Base-by-base conservation (phyloP, 1,284 basidiomycete species). In the Phlebopus sp. region DNA sequence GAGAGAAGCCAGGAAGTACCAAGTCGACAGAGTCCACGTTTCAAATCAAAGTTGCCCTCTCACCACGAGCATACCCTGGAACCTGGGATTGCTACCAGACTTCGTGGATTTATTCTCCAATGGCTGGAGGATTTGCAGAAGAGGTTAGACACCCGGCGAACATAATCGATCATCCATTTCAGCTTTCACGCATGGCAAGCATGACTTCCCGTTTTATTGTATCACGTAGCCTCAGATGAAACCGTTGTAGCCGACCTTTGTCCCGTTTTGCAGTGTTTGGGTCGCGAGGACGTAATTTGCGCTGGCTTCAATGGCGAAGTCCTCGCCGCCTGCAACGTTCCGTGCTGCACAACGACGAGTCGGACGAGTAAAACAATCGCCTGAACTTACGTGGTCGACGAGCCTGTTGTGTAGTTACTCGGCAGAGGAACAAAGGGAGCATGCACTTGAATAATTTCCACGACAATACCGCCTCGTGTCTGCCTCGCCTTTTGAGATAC, bases 391-490 rank as follows among this genome's bases (percentile, higher is more conserved):
- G 50, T 59, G n/a, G 38, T 23, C 4, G 6, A 23, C 21, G 21
- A 6, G n/a, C n/a, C n/a, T 27, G 14, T 21, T 27, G 7, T 11
- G 8, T 41, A 9, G 27, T 32, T 21, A 47, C 44, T 51, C 46
- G 50, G 50, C 41, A 49, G 47, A 35, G 27, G 29, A 32, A 45
- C 47, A 49, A 55, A 63, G 51, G 47, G 47, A 17, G 43, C 42
- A 41, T 32, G 51, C 42, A 19, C 19, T 34, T 37, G 27, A 37
- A 42, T 46, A 44, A 47, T 44, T 63, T 59, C 56, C 62, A 53
- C 58, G 51, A 37, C 35, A 44, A 58, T 52, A 42, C 45, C 47
- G 73, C 75, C 75, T 77, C 76, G 69, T 76, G 76, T 57, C 32
- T 58, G 69, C 73, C 74, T 68, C 67, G 60, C 68, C 62, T 60